Evolutionary conservation across 2,329 filamentous ascomycete species (phyloP).

Genomic region (Nothomitra cinnamomea): DNA sequence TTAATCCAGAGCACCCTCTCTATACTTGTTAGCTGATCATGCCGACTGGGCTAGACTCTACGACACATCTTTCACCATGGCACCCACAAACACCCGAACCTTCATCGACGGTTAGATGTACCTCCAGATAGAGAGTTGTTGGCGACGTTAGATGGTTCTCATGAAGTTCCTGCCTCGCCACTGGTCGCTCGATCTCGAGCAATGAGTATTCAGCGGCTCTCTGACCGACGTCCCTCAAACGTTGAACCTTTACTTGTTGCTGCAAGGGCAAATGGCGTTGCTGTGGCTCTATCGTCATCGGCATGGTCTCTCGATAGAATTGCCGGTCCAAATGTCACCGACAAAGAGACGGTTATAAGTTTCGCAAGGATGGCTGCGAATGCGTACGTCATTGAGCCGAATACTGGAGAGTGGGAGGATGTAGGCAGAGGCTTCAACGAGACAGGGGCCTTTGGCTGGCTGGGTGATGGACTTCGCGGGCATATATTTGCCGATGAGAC

Average conservation of each 20-base stretch:
- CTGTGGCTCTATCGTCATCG: conserved; percentile 49
- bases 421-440: conserved; percentile 67
- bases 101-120: conserved; percentile 66
- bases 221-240: conserved; percentile 56
- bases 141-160: conserved; percentile 40
- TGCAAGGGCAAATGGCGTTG: conserved; percentile 49
- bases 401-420: conserved; percentile 65
- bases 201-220: conserved; percentile 61
- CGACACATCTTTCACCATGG: conserved; percentile 91
- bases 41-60: conserved; percentile 34
- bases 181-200: conserved; percentile 47
- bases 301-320: conserved; percentile 76
- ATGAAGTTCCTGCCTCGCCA: conserved; percentile 16
- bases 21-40: neutral
- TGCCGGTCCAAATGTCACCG: conserved; percentile 61
- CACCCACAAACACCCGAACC: conserved; percentile 55
- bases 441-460: conserved; percentile 83
- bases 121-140: conserved; percentile 42
- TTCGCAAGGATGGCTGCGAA: conserved; percentile 80
- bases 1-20: neutral
- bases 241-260: conserved; percentile 66
- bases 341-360: conserved; percentile 68
- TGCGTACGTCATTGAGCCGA: conserved; percentile 64
- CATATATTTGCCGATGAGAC: conserved; percentile 79
- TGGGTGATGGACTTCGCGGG: conserved; percentile 71